phyloP scores from a whole-genome alignment of 345 rosid species.

The Populus alba region DNA sequence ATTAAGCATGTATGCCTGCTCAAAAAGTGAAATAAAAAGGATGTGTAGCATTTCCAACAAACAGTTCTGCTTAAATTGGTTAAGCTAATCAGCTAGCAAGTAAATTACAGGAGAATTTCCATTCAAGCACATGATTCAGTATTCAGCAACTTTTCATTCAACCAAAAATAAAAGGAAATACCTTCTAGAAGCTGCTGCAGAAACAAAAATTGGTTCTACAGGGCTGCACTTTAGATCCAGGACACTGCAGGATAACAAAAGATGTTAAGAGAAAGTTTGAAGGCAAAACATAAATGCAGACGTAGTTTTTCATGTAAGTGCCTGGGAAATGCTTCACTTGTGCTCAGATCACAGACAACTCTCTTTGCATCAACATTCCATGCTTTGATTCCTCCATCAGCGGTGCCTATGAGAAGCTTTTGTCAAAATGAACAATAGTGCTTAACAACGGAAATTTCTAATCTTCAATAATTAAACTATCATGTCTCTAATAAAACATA shows the following conservation, averaged over 20 bases:
- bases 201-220: slow-evolving; percentile 72
- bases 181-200: slow-evolving; percentile 65
- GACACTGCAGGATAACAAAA: slow-evolving; percentile 42
- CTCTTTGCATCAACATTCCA: slow-evolving; percentile 83
- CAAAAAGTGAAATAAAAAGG: too few relatives aligned
- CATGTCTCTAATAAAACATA: slow-evolving; percentile 5
- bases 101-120: background rate
- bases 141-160: background rate
- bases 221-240: slow-evolving; percentile 76
- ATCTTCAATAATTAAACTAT: background rate
- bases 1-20: too few relatives aligned
- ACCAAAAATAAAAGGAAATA: slow-evolving; percentile 7
- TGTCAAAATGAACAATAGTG: slow-evolving; percentile 23
- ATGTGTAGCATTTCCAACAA: too few relatives aligned
- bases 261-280: slow-evolving; percentile 4
- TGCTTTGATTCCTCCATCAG: slow-evolving; percentile 73
- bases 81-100: background rate
- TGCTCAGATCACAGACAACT: slow-evolving; percentile 70
- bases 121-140: background rate
- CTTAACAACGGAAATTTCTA: slow-evolving; percentile 16
- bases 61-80: too few relatives aligned
- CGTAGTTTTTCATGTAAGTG: background rate
- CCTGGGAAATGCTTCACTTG: slow-evolving; percentile 62
- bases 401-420: slow-evolving; percentile 79
- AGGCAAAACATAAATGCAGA: slow-evolving; percentile 3